Percentiles rank a stretch among this genome's conserved stretches.
These are phyloP conservation scores for Fusarium devonianum DNA, from an alignment of 2,329 filamentous ascomycete genomes.

Conservation along the genomic window DNA sequence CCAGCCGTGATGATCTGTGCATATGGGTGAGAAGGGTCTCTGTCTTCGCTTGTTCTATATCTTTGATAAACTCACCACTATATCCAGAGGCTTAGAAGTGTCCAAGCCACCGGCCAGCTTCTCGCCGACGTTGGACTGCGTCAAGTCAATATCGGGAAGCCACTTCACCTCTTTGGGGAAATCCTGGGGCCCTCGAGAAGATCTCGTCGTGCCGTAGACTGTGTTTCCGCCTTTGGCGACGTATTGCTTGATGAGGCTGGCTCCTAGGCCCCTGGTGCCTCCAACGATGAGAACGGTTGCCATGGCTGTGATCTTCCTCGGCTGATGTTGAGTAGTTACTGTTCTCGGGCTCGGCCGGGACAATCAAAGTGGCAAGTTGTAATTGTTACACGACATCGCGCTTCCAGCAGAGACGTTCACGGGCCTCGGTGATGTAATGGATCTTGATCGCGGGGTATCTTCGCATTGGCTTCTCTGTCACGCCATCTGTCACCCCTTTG, in stretches of 20 bases:
- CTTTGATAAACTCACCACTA: constrained; percentile 51
- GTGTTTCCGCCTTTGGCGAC: constrained; percentile 53
- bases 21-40: constrained; percentile 23
- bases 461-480: constrained; percentile 2
- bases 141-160: constrained; percentile 66
- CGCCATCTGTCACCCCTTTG: constrained; percentile 10
- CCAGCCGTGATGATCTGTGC: constrained; percentile 71
- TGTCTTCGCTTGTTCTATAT: neutral
- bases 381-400: constrained; percentile 1
- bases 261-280: constrained; percentile 72
- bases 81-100: constrained; percentile 49
- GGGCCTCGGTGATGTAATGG: constrained; percentile 34
- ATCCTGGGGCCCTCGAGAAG: constrained; percentile 51
- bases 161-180: constrained; percentile 58
- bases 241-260: constrained; percentile 66
- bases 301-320: constrained; percentile 44
- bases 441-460: constrained; percentile 19
- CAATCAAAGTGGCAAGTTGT: neutral
- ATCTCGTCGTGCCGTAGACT: constrained; percentile 68
- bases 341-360: neutral
- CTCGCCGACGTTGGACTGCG: constrained; percentile 54
- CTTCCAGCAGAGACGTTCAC: neutral
- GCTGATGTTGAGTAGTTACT: neutral
- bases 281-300: constrained; percentile 68
- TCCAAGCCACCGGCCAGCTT: constrained; percentile 55